These are phyloP conservation scores for Tympanopsis confertula DNA, from an alignment of 2,329 filamentous ascomycete genomes.

Conservation along the genomic window DNA sequence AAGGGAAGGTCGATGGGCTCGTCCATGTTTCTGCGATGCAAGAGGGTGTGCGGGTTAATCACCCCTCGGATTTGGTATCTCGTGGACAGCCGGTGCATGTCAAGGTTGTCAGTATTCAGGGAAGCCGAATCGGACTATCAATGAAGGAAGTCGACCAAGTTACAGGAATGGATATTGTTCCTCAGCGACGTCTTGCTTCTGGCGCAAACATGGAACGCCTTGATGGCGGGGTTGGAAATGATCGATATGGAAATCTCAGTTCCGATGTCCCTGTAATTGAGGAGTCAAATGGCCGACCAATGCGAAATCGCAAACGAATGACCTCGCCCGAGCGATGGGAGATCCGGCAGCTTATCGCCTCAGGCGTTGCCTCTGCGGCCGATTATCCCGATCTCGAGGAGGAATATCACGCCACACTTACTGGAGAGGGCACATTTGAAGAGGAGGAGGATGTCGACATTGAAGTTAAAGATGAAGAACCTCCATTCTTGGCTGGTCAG, in stretches of 20 bases:
- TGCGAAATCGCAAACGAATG: conserved; percentile 74
- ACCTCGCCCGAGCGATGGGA: conserved; percentile 97
- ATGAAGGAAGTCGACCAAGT: conserved; percentile 97
- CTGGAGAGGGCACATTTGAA: conserved; percentile 77
- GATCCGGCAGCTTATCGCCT: conserved; percentile 90
- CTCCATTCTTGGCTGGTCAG: conserved; percentile 87
- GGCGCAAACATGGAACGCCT: conserved; percentile 82
- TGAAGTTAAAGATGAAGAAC: conserved; percentile 90
- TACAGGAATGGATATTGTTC: conserved; percentile 72
- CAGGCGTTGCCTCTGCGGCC: conserved; percentile 80
- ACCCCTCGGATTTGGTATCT: conserved; percentile 78
- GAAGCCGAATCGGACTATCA: conserved; percentile 70
- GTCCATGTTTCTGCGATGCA: conserved; percentile 87
- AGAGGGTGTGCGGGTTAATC: conserved; percentile 75
- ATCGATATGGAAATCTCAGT: conserved; percentile 40
- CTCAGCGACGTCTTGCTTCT: conserved; percentile 67
- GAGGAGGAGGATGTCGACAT: conserved; percentile 96
- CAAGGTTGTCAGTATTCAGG: conserved; percentile 81
- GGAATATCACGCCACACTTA: conserved; percentile 79
- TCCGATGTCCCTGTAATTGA: conserved; percentile 13
- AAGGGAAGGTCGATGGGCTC: conserved; percentile 79
- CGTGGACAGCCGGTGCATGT: conserved; percentile 79
- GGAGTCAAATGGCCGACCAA: conserved; percentile 25
- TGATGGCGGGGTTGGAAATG: conserved; percentile 44
- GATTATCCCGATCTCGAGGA: conserved; percentile 93